These are phyloP conservation scores for Dichomitus squalens DNA, from an alignment of 1,284 basidiomycete species.

Conservation along the genomic window DNA sequence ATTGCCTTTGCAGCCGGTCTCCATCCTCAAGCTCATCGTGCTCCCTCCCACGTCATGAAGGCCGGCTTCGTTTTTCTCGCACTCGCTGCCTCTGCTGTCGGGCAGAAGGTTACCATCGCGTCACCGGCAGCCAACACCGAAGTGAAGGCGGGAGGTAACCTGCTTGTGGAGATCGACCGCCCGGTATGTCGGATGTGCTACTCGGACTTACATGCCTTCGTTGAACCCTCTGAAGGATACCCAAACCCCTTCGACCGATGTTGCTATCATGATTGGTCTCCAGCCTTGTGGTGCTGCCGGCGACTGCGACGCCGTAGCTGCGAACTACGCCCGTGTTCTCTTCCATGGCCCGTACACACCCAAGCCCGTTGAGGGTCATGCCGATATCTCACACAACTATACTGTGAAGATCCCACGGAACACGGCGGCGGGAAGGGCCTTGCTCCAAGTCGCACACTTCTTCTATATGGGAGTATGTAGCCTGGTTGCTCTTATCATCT, in stretches of 20 bases:
- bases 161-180: conserved; percentile 1
- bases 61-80: conserved; percentile 5
- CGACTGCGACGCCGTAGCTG: not conserved
- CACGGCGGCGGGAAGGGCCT: not conserved
- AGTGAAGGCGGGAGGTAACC: not conserved
- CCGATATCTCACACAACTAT: conserved; percentile 1
- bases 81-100: not conserved
- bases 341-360: not conserved
- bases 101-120: not conserved
- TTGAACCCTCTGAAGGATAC: not conserved
- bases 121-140: not conserved
- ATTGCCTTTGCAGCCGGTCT: not conserved
- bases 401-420: not conserved
- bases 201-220: not conserved
- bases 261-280: conserved; percentile 2
- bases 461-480: not conserved
- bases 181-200: not conserved
- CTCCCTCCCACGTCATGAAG: not conserved
- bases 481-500: not conserved
- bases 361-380: not conserved
- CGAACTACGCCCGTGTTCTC: not conserved
- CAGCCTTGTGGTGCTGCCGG: not conserved
- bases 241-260: not conserved
- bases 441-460: conserved; percentile 3
- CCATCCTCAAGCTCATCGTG: not conserved